These are phyloP conservation scores for Trichoderma harzianum DNA, from an alignment of 2,329 filamentous ascomycete species.

Conservation along the genomic window DNA sequence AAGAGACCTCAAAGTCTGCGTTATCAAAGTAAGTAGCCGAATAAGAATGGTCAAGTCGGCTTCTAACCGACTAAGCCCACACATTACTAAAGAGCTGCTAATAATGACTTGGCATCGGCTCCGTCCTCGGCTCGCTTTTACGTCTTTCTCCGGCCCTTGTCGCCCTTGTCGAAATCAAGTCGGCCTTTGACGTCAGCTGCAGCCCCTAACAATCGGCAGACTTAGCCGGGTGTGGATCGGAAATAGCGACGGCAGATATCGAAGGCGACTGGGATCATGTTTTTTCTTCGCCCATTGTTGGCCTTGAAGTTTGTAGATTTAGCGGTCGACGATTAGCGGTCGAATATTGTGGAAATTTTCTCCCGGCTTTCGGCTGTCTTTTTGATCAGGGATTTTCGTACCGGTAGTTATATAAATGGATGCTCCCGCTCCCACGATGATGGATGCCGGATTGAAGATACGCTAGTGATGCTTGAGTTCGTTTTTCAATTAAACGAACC, in stretches of 20 bases:
- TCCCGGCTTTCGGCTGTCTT: constrained; percentile 9
- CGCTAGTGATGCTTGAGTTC: background rate
- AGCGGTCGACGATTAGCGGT: constrained; percentile 11
- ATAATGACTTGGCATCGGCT: background rate
- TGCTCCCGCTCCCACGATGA: constrained; percentile 19
- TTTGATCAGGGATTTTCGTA: background rate
- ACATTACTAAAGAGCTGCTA: background rate
- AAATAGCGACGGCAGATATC: constrained; percentile 5
- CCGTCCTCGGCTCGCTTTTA: constrained; percentile 7
- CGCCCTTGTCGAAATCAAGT: background rate
- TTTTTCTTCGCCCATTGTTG: background rate
- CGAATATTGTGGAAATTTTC: background rate
- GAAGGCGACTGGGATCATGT: background rate
- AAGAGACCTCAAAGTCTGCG: background rate
- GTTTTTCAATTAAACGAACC: background rate
- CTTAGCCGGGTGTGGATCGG: constrained; percentile 12
- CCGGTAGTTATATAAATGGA: constrained; percentile 13
- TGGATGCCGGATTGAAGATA: constrained; percentile 8
- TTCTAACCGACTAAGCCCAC: background rate
- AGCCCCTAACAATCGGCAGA: constrained; percentile 7
- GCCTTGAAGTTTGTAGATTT: background rate
- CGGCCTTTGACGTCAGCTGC: constrained; percentile 8
- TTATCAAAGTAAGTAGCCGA: background rate
- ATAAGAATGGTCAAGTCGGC: background rate
- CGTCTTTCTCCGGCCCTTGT: background rate